These are phyloP conservation scores for Globisporangium recalcitrans DNA, from an alignment of 352 stramenopile species.

Conservation along the genomic window DNA sequence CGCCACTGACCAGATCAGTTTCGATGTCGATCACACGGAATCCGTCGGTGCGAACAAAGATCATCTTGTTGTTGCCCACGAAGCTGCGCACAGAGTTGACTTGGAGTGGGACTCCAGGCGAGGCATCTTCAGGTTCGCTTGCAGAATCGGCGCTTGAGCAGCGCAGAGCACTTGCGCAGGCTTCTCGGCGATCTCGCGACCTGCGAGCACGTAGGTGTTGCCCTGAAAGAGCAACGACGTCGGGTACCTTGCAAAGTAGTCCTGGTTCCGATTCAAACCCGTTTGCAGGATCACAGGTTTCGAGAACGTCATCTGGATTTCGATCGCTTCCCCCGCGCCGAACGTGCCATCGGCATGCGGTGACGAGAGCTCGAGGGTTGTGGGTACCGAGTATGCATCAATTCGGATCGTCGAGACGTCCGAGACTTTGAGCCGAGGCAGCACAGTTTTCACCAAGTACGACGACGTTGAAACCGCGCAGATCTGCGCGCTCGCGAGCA, in stretches of 20 bases:
- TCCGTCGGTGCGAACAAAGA: conserved; percentile 63
- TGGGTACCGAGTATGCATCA: conserved; percentile 49
- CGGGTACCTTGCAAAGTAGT: conserved; percentile 42
- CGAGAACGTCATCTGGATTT: conserved; percentile 64
- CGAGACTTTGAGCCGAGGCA: conserved; percentile 38
- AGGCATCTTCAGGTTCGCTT: conserved; percentile 45
- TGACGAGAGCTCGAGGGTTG: conserved; percentile 56
- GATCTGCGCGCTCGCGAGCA: conserved; percentile 33
- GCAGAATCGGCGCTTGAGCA: conserved; percentile 27
- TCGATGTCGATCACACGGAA: conserved; percentile 34
- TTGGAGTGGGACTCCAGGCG: conserved; percentile 32
- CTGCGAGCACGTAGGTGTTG: conserved; percentile 42
- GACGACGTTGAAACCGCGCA: conserved; percentile 44
- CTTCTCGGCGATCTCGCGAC: conserved; percentile 21
- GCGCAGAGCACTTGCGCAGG: conserved; percentile 36
- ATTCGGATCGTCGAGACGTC: conserved; percentile 30
- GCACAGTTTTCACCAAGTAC: conserved; percentile 17
- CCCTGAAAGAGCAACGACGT: conserved; percentile 29
- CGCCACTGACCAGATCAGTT: conserved; percentile 31
- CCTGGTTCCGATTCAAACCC: conserved; percentile 54
- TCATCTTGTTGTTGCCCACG: conserved; percentile 47
- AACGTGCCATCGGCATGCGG: conserved; percentile 38
- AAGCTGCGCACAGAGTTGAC: conserved; percentile 53
- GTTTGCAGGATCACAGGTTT: conserved; percentile 58
- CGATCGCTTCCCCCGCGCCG: conserved; percentile 58